phyloP scores from a whole-genome alignment of 2,329 filamentous ascomycete genomes.

The Pyricularia pennisetigena region DNA sequence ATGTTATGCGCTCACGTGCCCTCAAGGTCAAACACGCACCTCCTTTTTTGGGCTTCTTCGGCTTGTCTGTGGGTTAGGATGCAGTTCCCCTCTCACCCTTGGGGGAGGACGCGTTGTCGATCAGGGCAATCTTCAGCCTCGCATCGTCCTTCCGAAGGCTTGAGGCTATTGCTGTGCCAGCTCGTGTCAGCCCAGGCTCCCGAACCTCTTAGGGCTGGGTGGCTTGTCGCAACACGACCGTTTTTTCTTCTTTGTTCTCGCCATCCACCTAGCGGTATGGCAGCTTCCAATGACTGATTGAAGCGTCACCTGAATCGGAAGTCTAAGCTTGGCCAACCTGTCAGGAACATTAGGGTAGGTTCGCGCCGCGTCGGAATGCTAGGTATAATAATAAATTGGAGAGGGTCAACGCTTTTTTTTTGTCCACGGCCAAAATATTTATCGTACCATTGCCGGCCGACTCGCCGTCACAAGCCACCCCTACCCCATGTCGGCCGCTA shows the following conservation, averaged over 20 bases:
- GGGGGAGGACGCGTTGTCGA: not conserved
- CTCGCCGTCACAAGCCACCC: not conserved
- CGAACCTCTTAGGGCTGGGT: not conserved
- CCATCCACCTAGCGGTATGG: not conserved
- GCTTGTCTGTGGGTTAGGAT: not conserved
- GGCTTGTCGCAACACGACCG: not conserved
- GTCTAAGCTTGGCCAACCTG: not conserved
- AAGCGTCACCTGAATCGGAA: not conserved
- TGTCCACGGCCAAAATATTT: not conserved
- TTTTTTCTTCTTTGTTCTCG: not conserved
- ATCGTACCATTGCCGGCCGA: not conserved
- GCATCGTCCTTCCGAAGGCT: not conserved
- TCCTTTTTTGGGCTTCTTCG: not conserved
- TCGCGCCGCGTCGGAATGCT: not conserved
- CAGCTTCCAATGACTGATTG: not conserved
- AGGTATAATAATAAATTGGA: not conserved
- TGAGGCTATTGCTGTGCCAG: not conserved
- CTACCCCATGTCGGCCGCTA: not conserved
- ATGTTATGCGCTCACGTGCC: not conserved
- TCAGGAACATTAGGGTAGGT: not conserved
- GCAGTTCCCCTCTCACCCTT: not conserved
- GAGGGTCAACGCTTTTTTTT: not conserved
- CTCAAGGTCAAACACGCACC: not conserved
- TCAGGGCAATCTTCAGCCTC: not conserved
- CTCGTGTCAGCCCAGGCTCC: not conserved